Percentiles rank a stretch among this genome's conserved stretches.
Evolutionary conservation across 768 basidiomycete genomes (phyloP).

Genomic region (Clathrus columnatus): DNA sequence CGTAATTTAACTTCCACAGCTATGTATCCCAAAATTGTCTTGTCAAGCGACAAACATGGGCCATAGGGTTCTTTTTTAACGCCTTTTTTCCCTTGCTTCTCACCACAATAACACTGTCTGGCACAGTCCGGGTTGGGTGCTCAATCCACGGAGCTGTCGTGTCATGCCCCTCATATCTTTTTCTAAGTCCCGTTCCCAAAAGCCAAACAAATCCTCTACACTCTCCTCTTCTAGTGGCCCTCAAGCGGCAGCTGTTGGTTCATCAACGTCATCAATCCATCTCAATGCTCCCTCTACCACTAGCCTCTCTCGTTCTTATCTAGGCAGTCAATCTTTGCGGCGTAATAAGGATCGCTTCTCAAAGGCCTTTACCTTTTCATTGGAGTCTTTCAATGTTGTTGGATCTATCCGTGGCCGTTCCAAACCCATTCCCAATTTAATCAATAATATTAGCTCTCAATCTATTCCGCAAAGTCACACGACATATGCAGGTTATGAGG

Average conservation of each 20-base stretch:
- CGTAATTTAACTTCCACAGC: neutral
- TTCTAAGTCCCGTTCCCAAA: conserved; percentile 7
- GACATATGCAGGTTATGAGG: conserved; percentile 5
- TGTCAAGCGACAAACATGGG: neutral
- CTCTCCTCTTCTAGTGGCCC: neutral
- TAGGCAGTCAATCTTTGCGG: neutral
- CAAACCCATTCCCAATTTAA: neutral
- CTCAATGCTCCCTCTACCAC: neutral
- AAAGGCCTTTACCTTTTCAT: conserved; percentile 1
- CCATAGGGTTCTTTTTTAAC: neutral
- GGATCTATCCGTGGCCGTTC: conserved; percentile 3
- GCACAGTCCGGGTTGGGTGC: conserved; percentile 1
- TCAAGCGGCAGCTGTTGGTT: neutral
- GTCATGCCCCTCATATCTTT: conserved; percentile 8
- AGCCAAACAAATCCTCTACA: neutral
- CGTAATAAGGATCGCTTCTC: conserved; percentile 1
- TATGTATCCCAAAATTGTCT: neutral
- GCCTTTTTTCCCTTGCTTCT: conserved; percentile 6
- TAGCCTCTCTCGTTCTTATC: neutral
- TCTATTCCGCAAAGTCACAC: neutral
- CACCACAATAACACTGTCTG: conserved; percentile 5
- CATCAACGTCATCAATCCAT: neutral
- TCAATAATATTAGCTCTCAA: neutral
- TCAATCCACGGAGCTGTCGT: neutral
- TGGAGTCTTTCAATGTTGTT: conserved; percentile 5